Base-by-base conservation (phyloP, 768 basidiomycete species). In the Albatrellus ellisii region DNA sequence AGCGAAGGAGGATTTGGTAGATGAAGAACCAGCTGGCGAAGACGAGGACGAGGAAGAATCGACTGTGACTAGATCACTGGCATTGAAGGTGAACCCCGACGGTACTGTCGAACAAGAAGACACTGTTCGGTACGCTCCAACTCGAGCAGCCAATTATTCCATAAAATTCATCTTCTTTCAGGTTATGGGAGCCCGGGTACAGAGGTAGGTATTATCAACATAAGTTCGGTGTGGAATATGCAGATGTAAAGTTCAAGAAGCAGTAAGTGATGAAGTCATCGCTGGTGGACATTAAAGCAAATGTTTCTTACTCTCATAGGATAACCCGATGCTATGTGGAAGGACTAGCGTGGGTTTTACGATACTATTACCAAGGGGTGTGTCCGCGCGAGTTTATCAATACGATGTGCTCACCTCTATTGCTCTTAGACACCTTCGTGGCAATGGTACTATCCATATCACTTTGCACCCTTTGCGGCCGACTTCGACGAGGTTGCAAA, bases 361-460 rank as follows among this genome's bases (percentile, higher is more conserved):
- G 82, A 46, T 99, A 99, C 60, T 98, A 99, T 57, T 99, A 98
- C 57, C 94, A 98, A 71, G 95, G 95, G 54, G 91, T 95, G 77
- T 61, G 18, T 26, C 41, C 15, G 38, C 29, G 39, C 34, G 32
- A 37, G 29, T n/a, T 6, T 26, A 6, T 4, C 22, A 10, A 15
- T 32, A 4, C 41, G 17, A 45, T 12, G 17, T 45, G 11, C 24
- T 48, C 29, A 20, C 47, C 56, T 26, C 37, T 47, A 15, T 47
- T 39, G n/a, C n/a, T n/a, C 39, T 39, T 34, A 57, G 88, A 77
- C 86, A 6, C 85, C 87, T 3, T 95, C 92, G 2, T 98, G 94
- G 94, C 78, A 91, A 55, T 99, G 95, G 95, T 99, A 83, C 63
- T 98, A 97, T 59, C 95, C 95, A 1, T 92, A 84, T 54, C 95